These are phyloP conservation scores for Vitellaria paradoxa DNA, from an alignment of 179 eudicot species.

Conservation along the genomic window DNA sequence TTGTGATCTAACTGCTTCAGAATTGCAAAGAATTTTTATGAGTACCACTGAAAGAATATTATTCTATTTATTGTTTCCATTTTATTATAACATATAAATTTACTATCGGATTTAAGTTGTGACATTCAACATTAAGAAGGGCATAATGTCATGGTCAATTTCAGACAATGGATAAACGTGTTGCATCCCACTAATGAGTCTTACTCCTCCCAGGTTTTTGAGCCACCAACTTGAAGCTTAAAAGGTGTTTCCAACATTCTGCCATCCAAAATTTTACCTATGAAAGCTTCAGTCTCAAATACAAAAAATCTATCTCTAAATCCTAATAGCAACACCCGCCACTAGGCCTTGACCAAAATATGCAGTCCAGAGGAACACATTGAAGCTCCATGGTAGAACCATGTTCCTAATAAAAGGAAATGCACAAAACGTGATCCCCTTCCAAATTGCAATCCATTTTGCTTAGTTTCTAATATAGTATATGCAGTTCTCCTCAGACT, in stretches of 20 bases:
- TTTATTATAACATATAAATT: neutral
- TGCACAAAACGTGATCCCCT: neutral
- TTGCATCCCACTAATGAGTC: neutral
- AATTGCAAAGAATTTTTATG: neutral
- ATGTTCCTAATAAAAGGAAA: neutral
- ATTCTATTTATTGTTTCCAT: neutral
- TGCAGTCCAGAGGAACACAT: neutral
- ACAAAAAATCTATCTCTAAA: neutral
- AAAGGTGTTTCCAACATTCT: neutral
- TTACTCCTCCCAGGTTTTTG: neutral
- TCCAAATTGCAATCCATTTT: neutral
- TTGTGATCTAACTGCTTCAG: neutral
- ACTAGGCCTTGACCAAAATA: neutral
- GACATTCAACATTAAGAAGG: neutral
- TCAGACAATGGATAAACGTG: constrained; percentile 4
- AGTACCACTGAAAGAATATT: neutral
- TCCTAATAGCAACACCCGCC: neutral
- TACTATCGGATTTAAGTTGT: neutral
- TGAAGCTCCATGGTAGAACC: neutral
- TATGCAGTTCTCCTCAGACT: neutral
- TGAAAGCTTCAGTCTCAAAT: neutral
- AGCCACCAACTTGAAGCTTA: constrained; percentile 3
- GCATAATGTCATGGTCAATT: neutral
- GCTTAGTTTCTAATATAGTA: neutral
- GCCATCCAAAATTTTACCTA: neutral